Evolutionary conservation across 176 grass and related monocot genomes (phyloP).

Genomic region (Coix lacrymajobi): DNA sequence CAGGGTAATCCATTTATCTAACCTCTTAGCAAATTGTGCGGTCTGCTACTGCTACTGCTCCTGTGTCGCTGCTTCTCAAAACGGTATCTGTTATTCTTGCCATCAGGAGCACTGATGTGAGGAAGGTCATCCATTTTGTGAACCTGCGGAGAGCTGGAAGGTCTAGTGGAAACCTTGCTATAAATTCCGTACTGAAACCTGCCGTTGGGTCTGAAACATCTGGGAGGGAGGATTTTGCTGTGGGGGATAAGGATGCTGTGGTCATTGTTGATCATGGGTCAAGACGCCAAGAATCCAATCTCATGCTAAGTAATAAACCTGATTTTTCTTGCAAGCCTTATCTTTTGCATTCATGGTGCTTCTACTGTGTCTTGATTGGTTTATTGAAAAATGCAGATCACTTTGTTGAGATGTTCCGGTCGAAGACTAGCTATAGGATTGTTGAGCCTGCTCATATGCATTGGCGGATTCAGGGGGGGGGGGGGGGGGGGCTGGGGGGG

Average conservation of each 20-base stretch:
- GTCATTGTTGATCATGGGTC: constrained; percentile 95
- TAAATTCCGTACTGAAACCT: constrained; percentile 20
- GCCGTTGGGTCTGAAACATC: not conserved
- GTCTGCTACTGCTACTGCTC: not conserved
- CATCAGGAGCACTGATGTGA: constrained; percentile 32
- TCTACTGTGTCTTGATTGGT: not conserved
- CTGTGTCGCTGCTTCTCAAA: not conserved
- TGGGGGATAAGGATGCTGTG: constrained; percentile 63
- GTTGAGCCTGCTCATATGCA: constrained; percentile 96
- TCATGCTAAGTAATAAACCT: constrained; percentile 70
- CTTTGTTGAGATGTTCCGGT: constrained; percentile 82
- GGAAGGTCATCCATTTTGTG: not conserved
- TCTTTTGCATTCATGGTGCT: not conserved
- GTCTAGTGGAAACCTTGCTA: constrained; percentile 14
- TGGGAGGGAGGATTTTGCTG: constrained; percentile 11
- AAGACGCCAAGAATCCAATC: constrained; percentile 81
- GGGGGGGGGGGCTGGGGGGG: no score
- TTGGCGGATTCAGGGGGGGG: no score
- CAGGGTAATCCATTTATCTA: not conserved
- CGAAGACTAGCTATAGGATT: constrained; percentile 58
- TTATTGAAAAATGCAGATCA: constrained; percentile 49
- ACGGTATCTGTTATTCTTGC: not conserved
- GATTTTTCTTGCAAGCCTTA: not conserved
- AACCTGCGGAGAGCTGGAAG: constrained; percentile 27
- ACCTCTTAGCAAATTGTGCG: not conserved